Conservation (phyloP, 1,284 basidiomycete genomes). For the Naganishia sp. region DNA sequence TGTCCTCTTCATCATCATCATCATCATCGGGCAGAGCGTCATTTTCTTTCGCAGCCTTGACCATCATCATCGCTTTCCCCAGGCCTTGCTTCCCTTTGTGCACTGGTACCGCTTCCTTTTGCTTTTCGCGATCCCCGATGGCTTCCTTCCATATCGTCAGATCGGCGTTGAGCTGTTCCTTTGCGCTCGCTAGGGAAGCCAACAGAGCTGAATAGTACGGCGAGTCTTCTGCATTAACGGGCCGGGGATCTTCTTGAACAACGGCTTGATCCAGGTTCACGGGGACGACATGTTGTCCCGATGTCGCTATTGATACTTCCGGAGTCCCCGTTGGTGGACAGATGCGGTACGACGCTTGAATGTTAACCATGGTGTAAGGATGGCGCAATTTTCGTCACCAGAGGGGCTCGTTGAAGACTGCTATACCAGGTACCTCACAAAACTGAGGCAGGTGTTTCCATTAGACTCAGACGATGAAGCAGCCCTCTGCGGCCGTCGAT, state of each 20-base stretch:
- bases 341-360: conserved; percentile 15
- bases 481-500: too few species aligned
- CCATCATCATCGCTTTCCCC: conserved; percentile 36
- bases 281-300: conserved; percentile 8
- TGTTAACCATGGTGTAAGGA: background rate
- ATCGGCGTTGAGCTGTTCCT: conserved; percentile 27
- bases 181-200: conserved; percentile 24
- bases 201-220: conserved; percentile 30
- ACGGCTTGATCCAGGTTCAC: background rate
- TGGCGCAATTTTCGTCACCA: background rate
- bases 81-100: conserved; percentile 30
- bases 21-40: conserved; percentile 28
- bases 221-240: conserved; percentile 24
- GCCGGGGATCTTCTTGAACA: background rate
- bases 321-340: conserved; percentile 15
- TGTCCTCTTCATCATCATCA: conserved; percentile 11
- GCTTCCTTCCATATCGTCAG: conserved; percentile 35
- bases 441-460: background rate
- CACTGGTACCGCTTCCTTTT: conserved; percentile 27
- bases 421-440: too few species aligned
- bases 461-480: background rate
- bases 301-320: background rate
- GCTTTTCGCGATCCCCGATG: conserved; percentile 33
- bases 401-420: too few species aligned
- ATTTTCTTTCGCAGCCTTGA: conserved; percentile 31